These are phyloP conservation scores for Tremellales sp. DNA, from an alignment of 1,284 basidiomycete species.

Conservation along the genomic window DNA sequence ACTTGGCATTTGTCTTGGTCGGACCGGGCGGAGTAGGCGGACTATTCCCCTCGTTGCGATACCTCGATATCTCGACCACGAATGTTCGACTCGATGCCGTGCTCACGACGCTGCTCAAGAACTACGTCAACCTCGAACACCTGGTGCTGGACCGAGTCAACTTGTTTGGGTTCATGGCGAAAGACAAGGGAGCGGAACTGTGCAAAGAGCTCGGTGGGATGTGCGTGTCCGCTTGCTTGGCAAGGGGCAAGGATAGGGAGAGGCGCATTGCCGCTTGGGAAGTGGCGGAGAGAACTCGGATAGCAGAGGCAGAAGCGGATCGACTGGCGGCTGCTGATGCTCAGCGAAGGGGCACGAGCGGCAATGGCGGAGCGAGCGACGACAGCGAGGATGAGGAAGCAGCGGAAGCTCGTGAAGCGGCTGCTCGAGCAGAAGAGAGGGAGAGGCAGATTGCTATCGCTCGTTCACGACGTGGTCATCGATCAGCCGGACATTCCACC, in stretches of 20 bases:
- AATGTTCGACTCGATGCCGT: slow-evolving; percentile 46
- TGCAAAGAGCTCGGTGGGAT: slow-evolving; percentile 42
- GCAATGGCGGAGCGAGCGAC: slow-evolving; percentile 14
- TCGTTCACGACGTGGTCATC: slow-evolving; percentile 38
- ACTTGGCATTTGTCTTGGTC: slow-evolving; percentile 41
- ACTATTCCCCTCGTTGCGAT: slow-evolving; percentile 41
- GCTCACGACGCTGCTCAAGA: slow-evolving; percentile 34
- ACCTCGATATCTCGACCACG: slow-evolving; percentile 50
- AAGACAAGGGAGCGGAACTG: slow-evolving; percentile 39
- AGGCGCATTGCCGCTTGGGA: slow-evolving; percentile 43
- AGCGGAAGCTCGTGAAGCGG: slow-evolving; percentile 4
- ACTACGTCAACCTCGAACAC: slow-evolving; percentile 40
- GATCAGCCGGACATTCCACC: slow-evolving; percentile 41
- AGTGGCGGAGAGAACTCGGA: slow-evolving; percentile 28
- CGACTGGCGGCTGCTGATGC: slow-evolving; percentile 3
- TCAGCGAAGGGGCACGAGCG: slow-evolving; percentile 1
- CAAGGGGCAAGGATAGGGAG: slow-evolving; percentile 44
- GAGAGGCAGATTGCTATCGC: slow-evolving; percentile 27
- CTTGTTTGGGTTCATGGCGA: slow-evolving; percentile 46
- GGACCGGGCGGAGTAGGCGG: slow-evolving; percentile 10
- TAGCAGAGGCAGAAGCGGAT: slow-evolving; percentile 30
- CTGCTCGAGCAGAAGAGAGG: slow-evolving; percentile 16
- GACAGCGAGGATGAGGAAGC: slow-evolving; percentile 9
- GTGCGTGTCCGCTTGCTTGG: slow-evolving; percentile 38
- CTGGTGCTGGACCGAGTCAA: slow-evolving; percentile 49